Evolutionary conservation across 2,329 filamentous ascomycete genomes (phyloP).

Genomic region (Pseudocercospora musae): DNA sequence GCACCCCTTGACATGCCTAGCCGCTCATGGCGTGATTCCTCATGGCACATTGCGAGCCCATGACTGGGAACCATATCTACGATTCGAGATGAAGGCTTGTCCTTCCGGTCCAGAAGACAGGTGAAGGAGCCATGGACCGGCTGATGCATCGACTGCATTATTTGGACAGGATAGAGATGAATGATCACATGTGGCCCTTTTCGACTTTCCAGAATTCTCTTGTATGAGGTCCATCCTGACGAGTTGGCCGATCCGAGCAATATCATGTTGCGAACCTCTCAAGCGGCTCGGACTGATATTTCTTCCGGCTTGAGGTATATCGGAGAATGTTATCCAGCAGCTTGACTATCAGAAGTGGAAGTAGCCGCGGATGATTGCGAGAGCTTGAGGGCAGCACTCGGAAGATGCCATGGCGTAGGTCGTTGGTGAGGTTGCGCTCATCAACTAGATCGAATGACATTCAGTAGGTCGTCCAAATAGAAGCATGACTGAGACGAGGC

Average conservation of each 20-base stretch:
- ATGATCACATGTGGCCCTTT: not conserved
- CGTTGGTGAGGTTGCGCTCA: not conserved
- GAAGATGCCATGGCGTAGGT: not conserved
- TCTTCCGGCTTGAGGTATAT: not conserved
- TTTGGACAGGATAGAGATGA: not conserved
- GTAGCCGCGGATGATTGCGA: not conserved
- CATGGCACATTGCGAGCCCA: not conserved
- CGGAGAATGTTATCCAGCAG: slow-evolving; percentile 8
- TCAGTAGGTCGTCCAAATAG: not conserved
- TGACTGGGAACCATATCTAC: not conserved
- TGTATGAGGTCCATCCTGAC: not conserved
- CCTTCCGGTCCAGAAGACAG: not conserved
- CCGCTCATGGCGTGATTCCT: not conserved
- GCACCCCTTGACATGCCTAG: not conserved
- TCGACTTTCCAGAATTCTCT: not conserved
- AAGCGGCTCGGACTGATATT: not conserved
- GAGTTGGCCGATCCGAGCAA: not conserved
- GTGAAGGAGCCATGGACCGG: not conserved
- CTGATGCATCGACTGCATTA: not conserved
- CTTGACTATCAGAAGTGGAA: not conserved
- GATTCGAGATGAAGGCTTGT: not conserved
- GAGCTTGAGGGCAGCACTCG: not conserved
- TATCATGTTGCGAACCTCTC: not conserved
- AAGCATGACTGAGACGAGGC: not conserved
- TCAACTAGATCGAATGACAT: not conserved